Percentiles rank a stretch among this genome's conserved stretches.
These are phyloP conservation scores for Sinapis alba DNA, from an alignment of 441 rosid genomes.

Conservation along the genomic window DNA sequence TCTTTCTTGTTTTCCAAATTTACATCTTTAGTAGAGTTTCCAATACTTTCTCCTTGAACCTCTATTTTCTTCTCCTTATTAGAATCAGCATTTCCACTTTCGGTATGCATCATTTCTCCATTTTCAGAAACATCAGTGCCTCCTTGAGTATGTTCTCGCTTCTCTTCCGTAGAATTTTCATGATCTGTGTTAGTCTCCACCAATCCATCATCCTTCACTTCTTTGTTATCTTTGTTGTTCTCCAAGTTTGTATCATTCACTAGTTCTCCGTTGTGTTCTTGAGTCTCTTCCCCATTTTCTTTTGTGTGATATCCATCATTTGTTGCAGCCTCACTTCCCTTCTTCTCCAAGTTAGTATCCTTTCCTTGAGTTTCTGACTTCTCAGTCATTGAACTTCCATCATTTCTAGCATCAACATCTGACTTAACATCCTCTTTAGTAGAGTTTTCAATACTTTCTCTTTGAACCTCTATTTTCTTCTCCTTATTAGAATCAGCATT, in stretches of 20 bases:
- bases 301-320: neutral
- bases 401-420: neutral
- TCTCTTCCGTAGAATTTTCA: slow-evolving; percentile 2
- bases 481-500: neutral
- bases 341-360: slow-evolving; percentile 11
- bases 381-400: neutral
- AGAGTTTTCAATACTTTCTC: neutral
- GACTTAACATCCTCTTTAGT: neutral
- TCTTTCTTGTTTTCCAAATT: slow-evolving; percentile 8
- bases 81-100: neutral
- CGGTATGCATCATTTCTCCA: neutral
- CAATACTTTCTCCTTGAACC: neutral
- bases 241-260: slow-evolving; percentile 2
- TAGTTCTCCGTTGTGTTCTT: slow-evolving; percentile 1
- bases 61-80: neutral
- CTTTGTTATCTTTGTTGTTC: neutral
- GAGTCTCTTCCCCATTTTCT: neutral
- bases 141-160: neutral
- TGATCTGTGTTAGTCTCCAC: neutral
- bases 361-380: neutral
- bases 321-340: neutral
- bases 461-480: slow-evolving; percentile 5
- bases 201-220: neutral
- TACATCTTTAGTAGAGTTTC: neutral
- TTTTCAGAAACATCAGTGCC: neutral